A percentile compares a stretch with the other conserved stretches of the same genome.
Evolutionary conservation across 345 rosid species (phyloP).

Genomic region (Gossypium turneri): DNA sequence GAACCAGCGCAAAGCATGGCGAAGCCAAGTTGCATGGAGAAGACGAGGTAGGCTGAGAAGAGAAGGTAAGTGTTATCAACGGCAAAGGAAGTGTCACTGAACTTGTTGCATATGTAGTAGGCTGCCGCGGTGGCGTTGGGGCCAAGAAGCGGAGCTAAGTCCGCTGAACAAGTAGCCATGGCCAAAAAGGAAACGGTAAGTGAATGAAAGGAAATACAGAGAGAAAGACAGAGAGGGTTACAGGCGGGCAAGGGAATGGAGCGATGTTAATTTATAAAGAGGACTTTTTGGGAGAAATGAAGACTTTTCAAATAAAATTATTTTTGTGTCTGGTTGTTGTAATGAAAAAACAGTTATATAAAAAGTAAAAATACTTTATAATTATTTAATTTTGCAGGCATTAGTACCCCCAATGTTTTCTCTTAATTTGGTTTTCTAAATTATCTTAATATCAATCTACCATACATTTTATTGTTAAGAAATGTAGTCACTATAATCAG

Average conservation of each 20-base stretch:
- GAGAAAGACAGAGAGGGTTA: background rate
- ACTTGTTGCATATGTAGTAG: slow-evolving; percentile 47
- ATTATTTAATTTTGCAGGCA: too few relatives aligned
- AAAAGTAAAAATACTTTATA: too few relatives aligned
- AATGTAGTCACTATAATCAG: too few relatives aligned
- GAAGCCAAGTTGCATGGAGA: slow-evolving; percentile 91
- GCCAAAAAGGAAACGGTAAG: background rate
- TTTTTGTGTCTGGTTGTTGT: too few relatives aligned
- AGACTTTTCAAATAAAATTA: background rate
- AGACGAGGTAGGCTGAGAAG: slow-evolving; percentile 89
- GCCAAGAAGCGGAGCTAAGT: slow-evolving; percentile 47
- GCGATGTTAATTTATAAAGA: background rate
- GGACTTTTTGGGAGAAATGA: background rate
- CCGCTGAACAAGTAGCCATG: slow-evolving; percentile 38
- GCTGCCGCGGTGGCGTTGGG: slow-evolving; percentile 62
- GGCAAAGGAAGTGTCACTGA: slow-evolving; percentile 58
- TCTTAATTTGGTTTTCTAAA: too few relatives aligned
- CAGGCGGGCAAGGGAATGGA: background rate
- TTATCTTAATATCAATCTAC: too few relatives aligned
- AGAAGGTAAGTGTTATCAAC: slow-evolving; percentile 81
- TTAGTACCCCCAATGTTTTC: too few relatives aligned
- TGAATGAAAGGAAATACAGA: background rate
- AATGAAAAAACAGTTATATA: too few relatives aligned
- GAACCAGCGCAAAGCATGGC: slow-evolving; percentile 99
- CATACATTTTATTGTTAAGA: too few relatives aligned